phyloP scores from a whole-genome alignment of 2,329 filamentous ascomycete species.

The Pyrenophora tritici-repentis region DNA sequence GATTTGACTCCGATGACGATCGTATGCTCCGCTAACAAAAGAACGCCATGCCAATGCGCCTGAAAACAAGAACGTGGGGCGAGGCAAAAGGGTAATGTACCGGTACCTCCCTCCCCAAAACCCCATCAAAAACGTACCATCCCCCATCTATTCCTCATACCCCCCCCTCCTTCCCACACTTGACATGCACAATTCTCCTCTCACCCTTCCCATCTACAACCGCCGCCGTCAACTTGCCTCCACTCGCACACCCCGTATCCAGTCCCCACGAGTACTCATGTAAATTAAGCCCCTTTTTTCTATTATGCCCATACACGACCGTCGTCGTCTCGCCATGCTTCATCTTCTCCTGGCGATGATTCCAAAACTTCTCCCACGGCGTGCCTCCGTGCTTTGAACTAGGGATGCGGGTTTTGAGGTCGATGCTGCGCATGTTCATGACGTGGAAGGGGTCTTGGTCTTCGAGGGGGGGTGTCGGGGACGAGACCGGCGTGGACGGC shows the following conservation, averaged over 20 bases:
- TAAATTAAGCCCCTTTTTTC: constrained; percentile 70
- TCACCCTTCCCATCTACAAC: constrained; percentile 65
- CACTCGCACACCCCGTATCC: constrained; percentile 81
- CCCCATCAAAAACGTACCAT: too few species aligned
- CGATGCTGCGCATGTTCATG: constrained; percentile 90
- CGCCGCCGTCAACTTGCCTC: constrained; percentile 75
- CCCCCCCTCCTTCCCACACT: constrained; percentile 41
- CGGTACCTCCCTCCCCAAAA: too few species aligned
- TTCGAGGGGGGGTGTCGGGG: constrained; percentile 70
- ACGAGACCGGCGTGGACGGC: constrained; percentile 88
- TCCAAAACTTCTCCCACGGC: constrained; percentile 70
- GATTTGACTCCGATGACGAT: too few species aligned
- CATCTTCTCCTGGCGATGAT: constrained; percentile 47
- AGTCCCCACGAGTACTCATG: constrained; percentile 78
- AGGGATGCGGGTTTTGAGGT: constrained; percentile 65
- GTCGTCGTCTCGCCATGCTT: constrained; percentile 57
- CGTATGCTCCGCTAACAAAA: too few species aligned
- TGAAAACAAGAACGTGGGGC: too few species aligned
- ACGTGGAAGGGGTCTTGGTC: constrained; percentile 77
- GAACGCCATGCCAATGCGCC: too few species aligned
- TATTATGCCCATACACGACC: constrained; percentile 74
- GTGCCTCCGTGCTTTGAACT: constrained; percentile 58
- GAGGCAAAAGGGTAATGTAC: too few species aligned
- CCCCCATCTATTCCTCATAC: too few species aligned
- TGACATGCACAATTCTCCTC: constrained; percentile 45